Evolutionary conservation across 1,139 yeast species (phyloP), one percentile per base, ranked within the genome.

Genomic region (Blastobotrys capitulatus): DNA sequence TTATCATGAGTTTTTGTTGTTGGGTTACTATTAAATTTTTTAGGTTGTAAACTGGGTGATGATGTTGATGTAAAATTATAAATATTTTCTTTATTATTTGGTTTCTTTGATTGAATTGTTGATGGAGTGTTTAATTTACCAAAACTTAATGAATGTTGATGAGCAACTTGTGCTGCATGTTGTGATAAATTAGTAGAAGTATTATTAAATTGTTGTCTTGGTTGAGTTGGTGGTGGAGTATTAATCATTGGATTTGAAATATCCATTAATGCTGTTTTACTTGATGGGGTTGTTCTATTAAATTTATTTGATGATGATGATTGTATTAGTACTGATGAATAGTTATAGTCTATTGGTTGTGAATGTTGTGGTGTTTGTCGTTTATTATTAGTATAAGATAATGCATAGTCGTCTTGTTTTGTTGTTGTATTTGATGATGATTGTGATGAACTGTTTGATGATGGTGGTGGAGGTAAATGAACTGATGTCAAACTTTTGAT

Each of bases 381-480:
- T 39, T 31, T 29, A 16, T 29, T 27, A 18, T 25, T 25, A 2
- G 31, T 29, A 63, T 58, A 36, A 54, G 54, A 56, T 15, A 44
- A 38, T 47, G 69, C 56, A n/a, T 29, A 13, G 5, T 29, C 32
- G n/a, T 29, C 32, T 26, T 7, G 32, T 29, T 29, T 29, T 3
- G 12, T 12, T 29, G 32, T 12, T 29, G 29, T 12, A 29, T 13
- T 29, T 29, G 32, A 29, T 6, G 32, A 29, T 29, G 32, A 29
- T 29, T 6, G 9, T 6, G 32, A 29, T 29, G 32, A 29, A 13
- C n/a, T n/a, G n/a, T n/a, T n/a, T n/a, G 32, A 29, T 25, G 71
- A 60, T 6, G 75, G 74, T 1, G 75, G 75, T 10, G 75, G 75
- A 13, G 75, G 76, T 27, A 72, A 65, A 50, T 72, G 73, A 22